Conservation (phyloP, 257 asterid species). For the Ajuga chamaepitys region DNA sequence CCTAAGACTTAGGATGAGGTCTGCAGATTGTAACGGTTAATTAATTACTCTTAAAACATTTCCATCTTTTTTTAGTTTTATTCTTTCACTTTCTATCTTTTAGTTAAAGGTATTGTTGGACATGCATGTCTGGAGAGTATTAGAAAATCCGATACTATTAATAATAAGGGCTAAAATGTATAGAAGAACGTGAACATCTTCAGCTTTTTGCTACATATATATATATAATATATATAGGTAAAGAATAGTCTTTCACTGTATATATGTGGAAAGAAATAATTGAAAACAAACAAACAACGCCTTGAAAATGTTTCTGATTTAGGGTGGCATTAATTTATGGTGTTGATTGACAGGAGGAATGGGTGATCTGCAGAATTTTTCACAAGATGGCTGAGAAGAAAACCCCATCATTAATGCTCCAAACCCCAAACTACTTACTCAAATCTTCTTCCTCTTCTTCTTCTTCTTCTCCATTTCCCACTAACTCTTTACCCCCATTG, state of each 20-base stretch:
- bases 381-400: slow-evolving; percentile 58
- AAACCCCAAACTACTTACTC: slow-evolving; percentile 27
- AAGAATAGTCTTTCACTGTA: neutral
- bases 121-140: too few species aligned
- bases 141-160: too few species aligned
- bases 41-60: neutral
- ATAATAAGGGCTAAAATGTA: too few species aligned
- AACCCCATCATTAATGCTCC: slow-evolving; percentile 22
- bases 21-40: neutral
- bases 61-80: neutral
- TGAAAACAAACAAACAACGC: neutral
- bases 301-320: too few species aligned
- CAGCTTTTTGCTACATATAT: too few species aligned
- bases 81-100: neutral
- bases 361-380: slow-evolving; percentile 71
- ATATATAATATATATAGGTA: too few species aligned
- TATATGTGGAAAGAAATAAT: neutral
- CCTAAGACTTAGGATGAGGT: slow-evolving; percentile 15
- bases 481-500: slow-evolving; percentile 33
- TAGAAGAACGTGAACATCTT: too few species aligned
- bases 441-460: slow-evolving; percentile 7
- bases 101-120: too few species aligned
- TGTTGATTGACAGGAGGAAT: slow-evolving; percentile 49
- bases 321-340: neutral
- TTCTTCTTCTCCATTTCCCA: neutral